Evolutionary conservation across 2,329 filamentous ascomycete genomes (phyloP), one percentile per base, ranked within the genome.

Genomic region (Aspergillus brunneoviolaceus): DNA sequence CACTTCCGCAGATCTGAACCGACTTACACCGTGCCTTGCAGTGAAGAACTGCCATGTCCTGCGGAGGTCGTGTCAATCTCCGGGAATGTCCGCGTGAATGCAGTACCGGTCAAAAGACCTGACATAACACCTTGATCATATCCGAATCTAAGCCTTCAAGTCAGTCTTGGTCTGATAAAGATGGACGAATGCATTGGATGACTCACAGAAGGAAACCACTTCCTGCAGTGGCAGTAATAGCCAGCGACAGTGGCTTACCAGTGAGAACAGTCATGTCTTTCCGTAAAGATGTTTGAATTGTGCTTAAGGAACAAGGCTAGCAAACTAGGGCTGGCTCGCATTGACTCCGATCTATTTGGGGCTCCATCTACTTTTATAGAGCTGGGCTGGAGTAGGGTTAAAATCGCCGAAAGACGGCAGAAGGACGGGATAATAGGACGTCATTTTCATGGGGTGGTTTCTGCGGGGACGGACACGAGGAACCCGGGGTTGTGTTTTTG

Each of bases 11-110:
- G 5, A 11, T 12, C 23, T 23, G 23, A 23, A 19, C 5, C 3
- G 3, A 65, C 66, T 62, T 66, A 73, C 70, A 80, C 78, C 29
- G 76, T 79, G 21, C 79, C 79, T 64, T 81, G 79, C 7, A 81
- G 65, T 5, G 77, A 78, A 2, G 78, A 74, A 54, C 76, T 80
- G 1, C 78, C 77, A 51, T 69, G 59, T 2, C 70, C 72, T 5
- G 62, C 61, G 0, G 69, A 62, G 1, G 73, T 77, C 0, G 77
- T 71, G 31, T 72, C 66, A 10, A 72, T 72, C 53, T 67, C 68
- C 19, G 69, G 70, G 9, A 72, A 72, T 2, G 61, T 67, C 23
- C 53, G 59, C 33, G 62, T 60, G 57, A 74, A 74, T 0, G 71
- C 68, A 51, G 65, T 62, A 4, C 71, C 71, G 21, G 68, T 69